Percentiles rank a stretch among this genome's conserved stretches.
Conservation (phyloP, 352 stramenopile species). For the Phytophthora pinifolia region DNA sequence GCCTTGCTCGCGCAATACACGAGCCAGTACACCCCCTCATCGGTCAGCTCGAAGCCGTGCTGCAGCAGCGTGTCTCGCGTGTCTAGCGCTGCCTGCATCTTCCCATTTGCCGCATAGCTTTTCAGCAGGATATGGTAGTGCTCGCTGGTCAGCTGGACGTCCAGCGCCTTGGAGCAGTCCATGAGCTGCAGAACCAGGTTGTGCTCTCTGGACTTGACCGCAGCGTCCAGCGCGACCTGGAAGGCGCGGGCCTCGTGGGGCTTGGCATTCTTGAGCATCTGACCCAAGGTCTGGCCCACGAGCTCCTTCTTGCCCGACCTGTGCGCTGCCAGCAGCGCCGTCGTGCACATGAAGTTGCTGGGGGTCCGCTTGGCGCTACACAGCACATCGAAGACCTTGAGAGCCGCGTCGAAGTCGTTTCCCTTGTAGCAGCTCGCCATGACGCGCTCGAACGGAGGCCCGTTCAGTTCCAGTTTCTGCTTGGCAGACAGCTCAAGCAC, state of each 20-base stretch:
- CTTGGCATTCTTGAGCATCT: constrained; percentile 15
- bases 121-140: constrained; percentile 80
- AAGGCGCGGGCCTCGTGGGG: constrained; percentile 6
- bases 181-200: constrained; percentile 75
- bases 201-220: constrained; percentile 62
- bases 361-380: constrained; percentile 54
- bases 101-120: constrained; percentile 55
- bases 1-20: constrained; percentile 62
- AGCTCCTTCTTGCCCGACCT: constrained; percentile 1
- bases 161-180: constrained; percentile 57
- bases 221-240: constrained; percentile 48
- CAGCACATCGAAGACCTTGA: constrained; percentile 71
- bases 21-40: constrained; percentile 65
- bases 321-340: constrained; percentile 16
- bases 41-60: constrained; percentile 49
- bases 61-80: constrained; percentile 52
- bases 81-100: constrained; percentile 55
- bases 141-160: constrained; percentile 54
- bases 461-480: constrained; percentile 46
- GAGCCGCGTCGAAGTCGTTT: constrained; percentile 46
- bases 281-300: constrained; percentile 4
- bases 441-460: constrained; percentile 54
- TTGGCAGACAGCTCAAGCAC: constrained; percentile 50
- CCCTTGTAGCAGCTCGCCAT: constrained; percentile 63
- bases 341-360: constrained; percentile 68